phyloP scores from a whole-genome alignment of 257 asterid species.

The Gentiana macrophylla region DNA sequence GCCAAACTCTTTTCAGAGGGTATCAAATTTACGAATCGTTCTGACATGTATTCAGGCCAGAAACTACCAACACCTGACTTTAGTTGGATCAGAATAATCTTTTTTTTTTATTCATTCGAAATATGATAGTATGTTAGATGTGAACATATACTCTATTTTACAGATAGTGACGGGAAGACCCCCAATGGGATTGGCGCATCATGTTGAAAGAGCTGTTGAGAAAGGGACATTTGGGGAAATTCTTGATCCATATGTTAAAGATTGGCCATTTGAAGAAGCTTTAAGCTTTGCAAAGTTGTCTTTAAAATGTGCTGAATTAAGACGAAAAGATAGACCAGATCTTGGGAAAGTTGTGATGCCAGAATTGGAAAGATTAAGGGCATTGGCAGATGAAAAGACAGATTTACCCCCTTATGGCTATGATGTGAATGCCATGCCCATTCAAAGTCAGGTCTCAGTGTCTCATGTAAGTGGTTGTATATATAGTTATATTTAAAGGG shows the following conservation, averaged over 20 bases:
- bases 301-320: slow-evolving; percentile 19
- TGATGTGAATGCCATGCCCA: not conserved
- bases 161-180: slow-evolving; percentile 19
- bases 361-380: slow-evolving; percentile 16
- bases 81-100: too few relatives aligned
- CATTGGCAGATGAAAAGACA: slow-evolving; percentile 6
- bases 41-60: too few relatives aligned
- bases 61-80: too few relatives aligned
- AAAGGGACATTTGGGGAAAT: slow-evolving; percentile 15
- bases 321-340: slow-evolving; percentile 22
- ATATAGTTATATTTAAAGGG: too few relatives aligned
- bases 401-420: not conserved
- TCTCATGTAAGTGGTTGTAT: not conserved
- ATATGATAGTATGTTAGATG: too few relatives aligned
- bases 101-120: too few relatives aligned
- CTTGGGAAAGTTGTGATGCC: slow-evolving; percentile 16
- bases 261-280: slow-evolving; percentile 22
- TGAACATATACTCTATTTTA: not conserved
- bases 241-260: slow-evolving; percentile 17
- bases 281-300: slow-evolving; percentile 15
- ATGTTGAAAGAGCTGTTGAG: slow-evolving; percentile 17
- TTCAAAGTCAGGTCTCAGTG: slow-evolving; percentile 2
- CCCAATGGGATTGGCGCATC: slow-evolving; percentile 20
- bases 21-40: too few relatives aligned
- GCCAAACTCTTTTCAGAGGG: too few relatives aligned